Evolutionary conservation across 164 flowering plant species (phyloP).

Genomic region (Kingdonia uniflora): DNA sequence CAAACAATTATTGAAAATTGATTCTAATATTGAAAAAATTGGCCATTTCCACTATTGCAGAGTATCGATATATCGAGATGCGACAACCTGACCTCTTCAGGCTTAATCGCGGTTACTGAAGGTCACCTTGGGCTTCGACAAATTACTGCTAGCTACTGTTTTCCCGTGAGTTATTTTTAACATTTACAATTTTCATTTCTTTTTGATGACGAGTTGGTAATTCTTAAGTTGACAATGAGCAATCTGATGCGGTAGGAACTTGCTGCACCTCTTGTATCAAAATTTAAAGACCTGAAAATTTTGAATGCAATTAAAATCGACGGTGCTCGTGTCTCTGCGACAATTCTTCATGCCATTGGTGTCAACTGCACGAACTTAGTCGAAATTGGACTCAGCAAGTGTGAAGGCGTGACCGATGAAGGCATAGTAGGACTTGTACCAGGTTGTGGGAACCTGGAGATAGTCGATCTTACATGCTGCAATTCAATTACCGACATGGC

Average conservation of each 20-base stretch:
- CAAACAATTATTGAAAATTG: too few species aligned
- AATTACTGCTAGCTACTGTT: slow-evolving; percentile 39
- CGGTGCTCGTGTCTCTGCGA: slow-evolving; percentile 37
- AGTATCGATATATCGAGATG: slow-evolving; percentile 59
- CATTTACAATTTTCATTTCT: background rate
- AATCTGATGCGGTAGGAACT: slow-evolving; percentile 32
- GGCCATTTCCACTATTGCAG: slow-evolving; percentile 20
- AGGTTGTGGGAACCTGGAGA: slow-evolving; percentile 30
- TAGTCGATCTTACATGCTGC: slow-evolving; percentile 58
- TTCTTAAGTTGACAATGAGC: background rate
- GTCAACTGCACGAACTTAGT: slow-evolving; percentile 29
- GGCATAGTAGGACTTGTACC: slow-evolving; percentile 41
- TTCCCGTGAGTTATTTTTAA: slow-evolving; percentile 55
- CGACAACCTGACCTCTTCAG: slow-evolving; percentile 27
- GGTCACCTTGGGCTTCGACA: slow-evolving; percentile 33
- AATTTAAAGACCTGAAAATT: slow-evolving; percentile 28
- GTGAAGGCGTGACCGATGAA: slow-evolving; percentile 47
- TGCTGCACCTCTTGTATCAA: slow-evolving; percentile 19
- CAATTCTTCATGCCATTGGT: slow-evolving; percentile 22
- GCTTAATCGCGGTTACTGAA: slow-evolving; percentile 31
- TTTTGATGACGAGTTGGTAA: background rate
- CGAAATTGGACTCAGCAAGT: slow-evolving; percentile 60
- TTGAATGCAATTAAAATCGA: slow-evolving; percentile 36
- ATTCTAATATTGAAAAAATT: background rate
- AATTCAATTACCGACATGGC: slow-evolving; percentile 40